Evolutionary conservation across 306 rosid species (phyloP), one percentile per base, ranked within the genome.

Genomic region (Cucurbita moschata): DNA sequence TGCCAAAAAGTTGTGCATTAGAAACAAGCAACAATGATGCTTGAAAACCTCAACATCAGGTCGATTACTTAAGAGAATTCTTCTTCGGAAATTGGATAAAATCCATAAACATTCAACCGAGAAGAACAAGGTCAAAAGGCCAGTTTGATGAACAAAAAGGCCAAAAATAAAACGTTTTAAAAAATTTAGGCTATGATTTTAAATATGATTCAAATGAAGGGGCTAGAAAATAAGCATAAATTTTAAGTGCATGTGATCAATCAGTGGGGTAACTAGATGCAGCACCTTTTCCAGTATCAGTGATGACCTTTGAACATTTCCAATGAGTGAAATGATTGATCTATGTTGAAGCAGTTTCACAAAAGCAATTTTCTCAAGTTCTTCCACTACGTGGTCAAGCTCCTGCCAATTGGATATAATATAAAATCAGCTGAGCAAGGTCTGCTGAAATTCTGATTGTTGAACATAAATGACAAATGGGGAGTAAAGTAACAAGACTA

Each of bases 261-360:
- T 59, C 18, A 59, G 30, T 4, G 58, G 13, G 44, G 47, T 30
- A 49, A 54, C 35, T 47, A 56, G 77, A 50, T 40, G 75, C 75
- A 79, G 54, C 79, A 93, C 98, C 97, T 88, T 90, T 82, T 90
- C 98, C 79, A 93, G 83, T 83, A 93, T 90, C 59, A 87, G 87
- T 23, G 98, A 90, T 19, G 98, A 93, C 81, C 75, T 88, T 86
- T 90, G 97, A 75, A 88, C 97, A 76, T 93, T 90, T 81, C 98
- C 98, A 52, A 93, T 93, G 75, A 93, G 98, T 76, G 98, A 93
- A 56, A 93, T 93, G 61, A 93, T 93, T 56, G 98, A 93, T 81
- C 96, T 80, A 72, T 77, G 90, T 80, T 93, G 96, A 64, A 93
- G 91, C 76, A 93, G 98, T 76, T 93, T 85, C 46, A 93, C 97